Evolutionary conservation across 257 asterid genomes (phyloP), one percentile per base, ranked within the genome.

Genomic region (Leonotis leonurus): DNA sequence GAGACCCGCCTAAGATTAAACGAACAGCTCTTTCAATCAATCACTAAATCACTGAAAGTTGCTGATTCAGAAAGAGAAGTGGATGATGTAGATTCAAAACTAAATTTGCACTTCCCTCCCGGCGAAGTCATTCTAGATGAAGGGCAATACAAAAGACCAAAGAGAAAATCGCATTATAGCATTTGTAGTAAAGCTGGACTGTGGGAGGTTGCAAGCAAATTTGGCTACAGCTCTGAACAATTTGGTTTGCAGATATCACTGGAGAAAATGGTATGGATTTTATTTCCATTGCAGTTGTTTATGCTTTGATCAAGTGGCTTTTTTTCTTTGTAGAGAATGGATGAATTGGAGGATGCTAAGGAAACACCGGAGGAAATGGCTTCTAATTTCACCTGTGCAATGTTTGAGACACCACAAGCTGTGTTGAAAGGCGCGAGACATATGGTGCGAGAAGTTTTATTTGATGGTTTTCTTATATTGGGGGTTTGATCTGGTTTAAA

Each of bases 311-410:
- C 53, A 32, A 62, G 41, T 57, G 64, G 44, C 21, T 4, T 67
- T 1, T 66, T 22, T 56, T 64, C 51, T 77, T 67, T 69, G 32
- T 77, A 89, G 98, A 78, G 95, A 72, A 81, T 77, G 85, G 96
- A 85, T 70, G 97, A 89, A 73, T 73, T 89, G 75, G 99, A 89
- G 77, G 99, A 93, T 82, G 89, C 97, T 4, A 89, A 72, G 79
- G 99, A 93, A 80, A 84, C 96, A 13, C 99, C 99, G 6, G 97
- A 87, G 60, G 99, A 93, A 74, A 85, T 87, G 90, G 97, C 97
- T 56, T 85, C 92, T 21, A 85, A 75, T 70, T 93, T 83, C 76
- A 89, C 96, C 17, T 84, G 91, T 69, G 79, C 76, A 1, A 79
- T 83, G 94, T 89, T 89, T 57, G 94, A 85, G 64, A 81, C 91